A percentile compares a stretch with the other conserved stretches of the same genome.
These are phyloP conservation scores for Mycena rebaudengoi DNA, from an alignment of 768 basidiomycete species.

Conservation along the genomic window DNA sequence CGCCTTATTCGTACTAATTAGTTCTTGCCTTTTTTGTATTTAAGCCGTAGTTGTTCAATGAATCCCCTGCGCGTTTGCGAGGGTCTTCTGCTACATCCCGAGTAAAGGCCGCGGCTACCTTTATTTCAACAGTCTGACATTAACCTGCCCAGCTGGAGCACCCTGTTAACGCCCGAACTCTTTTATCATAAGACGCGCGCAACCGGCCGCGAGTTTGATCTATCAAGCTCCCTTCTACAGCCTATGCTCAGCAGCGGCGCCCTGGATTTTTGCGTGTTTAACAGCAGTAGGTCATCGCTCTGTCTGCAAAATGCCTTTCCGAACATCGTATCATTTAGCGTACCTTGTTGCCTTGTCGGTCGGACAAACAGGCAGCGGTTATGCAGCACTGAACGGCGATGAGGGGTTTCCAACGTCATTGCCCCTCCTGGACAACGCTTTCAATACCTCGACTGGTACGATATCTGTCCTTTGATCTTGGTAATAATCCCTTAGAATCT, in stretches of 20 bases:
- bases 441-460: background rate
- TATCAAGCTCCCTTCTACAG: background rate
- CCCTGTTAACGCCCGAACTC: background rate
- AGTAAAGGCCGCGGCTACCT: no score
- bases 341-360: background rate
- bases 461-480: background rate
- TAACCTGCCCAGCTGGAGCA: background rate
- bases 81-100: no score
- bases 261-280: background rate
- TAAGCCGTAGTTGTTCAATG: no score
- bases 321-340: background rate
- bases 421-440: background rate
- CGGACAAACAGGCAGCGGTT: background rate
- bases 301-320: background rate
- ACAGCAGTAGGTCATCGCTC: background rate
- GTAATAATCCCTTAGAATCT: no score
- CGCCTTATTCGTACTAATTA: no score
- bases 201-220: background rate
- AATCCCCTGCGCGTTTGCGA: no score
- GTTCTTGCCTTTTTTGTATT: no score
- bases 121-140: no score
- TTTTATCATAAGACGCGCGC: background rate
- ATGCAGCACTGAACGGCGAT: background rate
- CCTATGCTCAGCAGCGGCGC: background rate
- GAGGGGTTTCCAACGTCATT: background rate